Evolutionary conservation across 805 yeast species (phyloP).

Genomic region (Limtongia smithiae): DNA sequence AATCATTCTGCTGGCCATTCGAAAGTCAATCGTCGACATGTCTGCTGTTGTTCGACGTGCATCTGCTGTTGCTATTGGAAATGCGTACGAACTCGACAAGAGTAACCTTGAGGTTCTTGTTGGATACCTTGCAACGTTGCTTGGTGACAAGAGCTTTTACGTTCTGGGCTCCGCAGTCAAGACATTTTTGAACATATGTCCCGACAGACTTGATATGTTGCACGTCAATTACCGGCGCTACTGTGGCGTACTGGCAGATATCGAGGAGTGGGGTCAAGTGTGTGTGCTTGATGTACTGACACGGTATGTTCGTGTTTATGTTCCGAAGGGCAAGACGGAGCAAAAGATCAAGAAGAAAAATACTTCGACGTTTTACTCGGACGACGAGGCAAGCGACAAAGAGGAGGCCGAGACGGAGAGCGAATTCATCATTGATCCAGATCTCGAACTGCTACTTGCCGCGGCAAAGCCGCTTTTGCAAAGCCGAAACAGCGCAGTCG

Average conservation of each 20-base stretch:
- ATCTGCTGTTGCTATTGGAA: constrained; percentile 70
- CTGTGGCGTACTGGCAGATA: constrained; percentile 44
- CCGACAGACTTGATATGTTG: constrained; percentile 57
- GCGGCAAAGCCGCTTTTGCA: constrained; percentile 47
- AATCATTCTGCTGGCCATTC: constrained; percentile 68
- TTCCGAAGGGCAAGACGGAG: constrained; percentile 38
- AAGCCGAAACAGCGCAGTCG: constrained; percentile 56
- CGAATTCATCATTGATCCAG: constrained; percentile 44
- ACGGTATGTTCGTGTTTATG: constrained; percentile 59
- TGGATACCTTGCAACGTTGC: constrained; percentile 47
- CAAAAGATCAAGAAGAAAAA: constrained; percentile 10
- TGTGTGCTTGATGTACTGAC: constrained; percentile 58
- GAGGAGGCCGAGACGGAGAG: constrained; percentile 30
- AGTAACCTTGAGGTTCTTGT: constrained; percentile 49
- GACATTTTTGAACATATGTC: constrained; percentile 51
- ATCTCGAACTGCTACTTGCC: constrained; percentile 53
- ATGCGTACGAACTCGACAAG: constrained; percentile 46
- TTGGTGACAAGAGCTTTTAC: constrained; percentile 60
- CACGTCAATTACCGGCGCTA: constrained; percentile 67
- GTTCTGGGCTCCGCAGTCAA: constrained; percentile 72
- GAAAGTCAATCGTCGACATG: constrained; percentile 63
- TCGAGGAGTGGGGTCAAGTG: constrained; percentile 74
- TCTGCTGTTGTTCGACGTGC: constrained; percentile 77
- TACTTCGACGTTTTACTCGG: constrained; percentile 29
- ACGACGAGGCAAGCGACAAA: constrained; percentile 38